phyloP scores from a whole-genome alignment of 768 basidiomycete species.

The Ramaria sp. region DNA sequence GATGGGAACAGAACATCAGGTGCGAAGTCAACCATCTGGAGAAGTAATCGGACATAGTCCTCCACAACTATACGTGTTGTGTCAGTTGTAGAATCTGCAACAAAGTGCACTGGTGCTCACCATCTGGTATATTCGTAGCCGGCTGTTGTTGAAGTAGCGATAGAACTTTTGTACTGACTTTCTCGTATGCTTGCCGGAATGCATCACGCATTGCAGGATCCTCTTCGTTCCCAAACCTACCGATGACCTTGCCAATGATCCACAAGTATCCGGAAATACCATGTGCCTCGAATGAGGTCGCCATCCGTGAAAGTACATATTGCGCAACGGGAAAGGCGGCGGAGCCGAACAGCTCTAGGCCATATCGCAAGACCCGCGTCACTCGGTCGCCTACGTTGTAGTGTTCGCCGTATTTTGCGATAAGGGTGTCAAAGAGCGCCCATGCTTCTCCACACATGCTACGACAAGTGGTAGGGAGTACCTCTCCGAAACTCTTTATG shows the following conservation, averaged over 20 bases:
- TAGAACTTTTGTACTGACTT: slow-evolving; percentile 61
- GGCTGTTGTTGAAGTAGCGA: slow-evolving; percentile 54
- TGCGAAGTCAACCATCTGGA: slow-evolving; percentile 51
- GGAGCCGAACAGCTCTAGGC: slow-evolving; percentile 68
- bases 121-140: slow-evolving; percentile 75
- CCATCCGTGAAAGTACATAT: slow-evolving; percentile 65
- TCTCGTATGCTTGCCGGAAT: slow-evolving; percentile 60
- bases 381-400: slow-evolving; percentile 73
- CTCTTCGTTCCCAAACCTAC: slow-evolving; percentile 60
- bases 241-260: slow-evolving; percentile 85
- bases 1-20: slow-evolving; percentile 77
- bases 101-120: slow-evolving; percentile 34
- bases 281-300: slow-evolving; percentile 63
- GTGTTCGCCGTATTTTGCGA: slow-evolving; percentile 66
- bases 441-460: slow-evolving; percentile 74
- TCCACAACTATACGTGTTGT: slow-evolving; percentile 64
- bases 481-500: slow-evolving; percentile 71
- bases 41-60: slow-evolving; percentile 79
- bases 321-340: slow-evolving; percentile 58
- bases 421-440: slow-evolving; percentile 69
- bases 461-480: slow-evolving; percentile 70
- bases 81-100: slow-evolving; percentile 1
- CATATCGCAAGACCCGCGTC: slow-evolving; percentile 77
- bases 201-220: slow-evolving; percentile 43
- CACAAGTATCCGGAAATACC: slow-evolving; percentile 84